These are phyloP conservation scores for Sindora glabra DNA, from an alignment of 306 rosid species.

Conservation along the genomic window DNA sequence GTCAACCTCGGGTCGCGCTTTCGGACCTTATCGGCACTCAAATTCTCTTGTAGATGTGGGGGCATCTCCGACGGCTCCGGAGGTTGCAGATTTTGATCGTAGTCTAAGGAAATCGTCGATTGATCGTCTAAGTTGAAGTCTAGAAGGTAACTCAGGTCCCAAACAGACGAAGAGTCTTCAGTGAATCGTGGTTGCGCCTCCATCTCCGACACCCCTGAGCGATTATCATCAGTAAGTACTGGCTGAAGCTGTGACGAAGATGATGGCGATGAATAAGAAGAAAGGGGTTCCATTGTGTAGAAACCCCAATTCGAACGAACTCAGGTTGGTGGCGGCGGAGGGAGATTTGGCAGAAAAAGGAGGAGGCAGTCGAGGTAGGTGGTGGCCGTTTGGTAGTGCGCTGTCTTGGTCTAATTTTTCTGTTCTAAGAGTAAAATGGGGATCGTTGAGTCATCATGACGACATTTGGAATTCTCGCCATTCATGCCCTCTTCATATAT, in stretches of 20 bases:
- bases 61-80: too few relatives aligned
- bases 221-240: not conserved
- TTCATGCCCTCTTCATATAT: too few relatives aligned
- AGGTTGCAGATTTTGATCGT: not conserved
- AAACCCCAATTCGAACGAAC: not conserved
- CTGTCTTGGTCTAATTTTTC: not conserved
- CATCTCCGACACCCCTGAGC: constrained; percentile 18
- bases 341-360: constrained; percentile 13
- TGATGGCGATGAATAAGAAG: not conserved
- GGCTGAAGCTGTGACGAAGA: not conserved
- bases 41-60: not conserved
- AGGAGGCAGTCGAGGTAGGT: not conserved
- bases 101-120: not conserved
- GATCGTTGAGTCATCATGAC: too few relatives aligned
- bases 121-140: constrained; percentile 40
- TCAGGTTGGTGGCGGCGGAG: too few relatives aligned
- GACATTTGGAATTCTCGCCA: too few relatives aligned
- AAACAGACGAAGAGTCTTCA: constrained; percentile 28
- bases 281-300: not conserved
- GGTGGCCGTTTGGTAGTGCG: too few relatives aligned
- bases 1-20: constrained; percentile 86
- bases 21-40: constrained; percentile 31
- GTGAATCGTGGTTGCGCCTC: constrained; percentile 11
- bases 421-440: too few relatives aligned
- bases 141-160: constrained; percentile 61